Evolutionary conservation across 1,284 basidiomycete species (phyloP).

Genomic region (Papiliotrema terrestris): DNA sequence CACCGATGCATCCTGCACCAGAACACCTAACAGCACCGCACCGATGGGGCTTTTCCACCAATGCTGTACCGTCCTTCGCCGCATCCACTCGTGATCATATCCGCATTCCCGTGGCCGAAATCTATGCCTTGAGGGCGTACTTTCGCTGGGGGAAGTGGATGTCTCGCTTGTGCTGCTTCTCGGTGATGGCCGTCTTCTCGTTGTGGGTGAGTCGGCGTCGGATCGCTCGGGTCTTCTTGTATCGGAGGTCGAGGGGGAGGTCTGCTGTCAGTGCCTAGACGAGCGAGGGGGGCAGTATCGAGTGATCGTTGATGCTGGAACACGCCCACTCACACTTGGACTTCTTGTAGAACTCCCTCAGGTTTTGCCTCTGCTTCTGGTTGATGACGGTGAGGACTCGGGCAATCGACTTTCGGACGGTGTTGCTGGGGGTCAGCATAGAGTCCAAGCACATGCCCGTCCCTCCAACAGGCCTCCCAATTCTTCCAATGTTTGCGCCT

Average conservation of each 20-base stretch:
- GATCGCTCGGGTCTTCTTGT: slow-evolving; percentile 99
- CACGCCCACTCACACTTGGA: slow-evolving; percentile 50
- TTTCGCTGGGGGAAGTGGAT: slow-evolving; percentile 73
- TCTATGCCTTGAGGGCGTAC: slow-evolving; percentile 24
- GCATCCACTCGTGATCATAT: slow-evolving; percentile 8
- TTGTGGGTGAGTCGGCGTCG: slow-evolving; percentile 88
- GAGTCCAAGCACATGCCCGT: not conserved
- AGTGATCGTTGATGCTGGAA: too few species aligned
- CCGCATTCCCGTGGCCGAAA: not conserved
- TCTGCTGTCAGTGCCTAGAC: slow-evolving; percentile 49
- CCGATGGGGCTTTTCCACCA: too few species aligned
- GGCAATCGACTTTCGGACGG: slow-evolving; percentile 98
- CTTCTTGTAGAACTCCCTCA: slow-evolving; percentile 99
- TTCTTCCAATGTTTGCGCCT: not conserved
- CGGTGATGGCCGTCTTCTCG: slow-evolving; percentile 76
- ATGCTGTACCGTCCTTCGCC: too few species aligned
- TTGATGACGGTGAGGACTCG: slow-evolving; percentile 98
- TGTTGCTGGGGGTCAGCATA: slow-evolving; percentile 60
- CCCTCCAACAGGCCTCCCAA: not conserved
- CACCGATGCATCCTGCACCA: slow-evolving; percentile 23
- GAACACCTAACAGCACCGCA: not conserved
- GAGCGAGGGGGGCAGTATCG: too few species aligned
- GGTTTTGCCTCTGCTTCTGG: slow-evolving; percentile 95
- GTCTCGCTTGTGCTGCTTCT: slow-evolving; percentile 89
- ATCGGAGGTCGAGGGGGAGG: slow-evolving; percentile 92